Evolutionary conservation across 2,329 filamentous ascomycete genomes (phyloP).

Genomic region (Monascus ruber): DNA sequence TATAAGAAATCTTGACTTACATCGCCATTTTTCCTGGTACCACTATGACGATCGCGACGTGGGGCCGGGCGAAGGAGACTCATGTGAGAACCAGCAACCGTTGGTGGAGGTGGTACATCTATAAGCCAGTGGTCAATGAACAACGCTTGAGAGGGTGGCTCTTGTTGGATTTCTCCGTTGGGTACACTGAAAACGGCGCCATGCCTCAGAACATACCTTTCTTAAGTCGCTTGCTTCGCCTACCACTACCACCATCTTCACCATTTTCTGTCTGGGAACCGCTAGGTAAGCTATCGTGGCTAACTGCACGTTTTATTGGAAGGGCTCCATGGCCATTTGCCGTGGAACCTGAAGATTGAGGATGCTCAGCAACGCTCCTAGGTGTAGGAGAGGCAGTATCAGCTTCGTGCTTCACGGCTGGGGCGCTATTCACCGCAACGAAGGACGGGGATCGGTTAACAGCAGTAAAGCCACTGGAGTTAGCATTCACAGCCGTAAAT

Average conservation of each 20-base stretch:
- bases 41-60: constrained; percentile 43
- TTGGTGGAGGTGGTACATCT: constrained; percentile 50
- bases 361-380: constrained; percentile 52
- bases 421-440: constrained; percentile 28
- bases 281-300: constrained; percentile 39
- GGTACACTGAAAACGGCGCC: too few relatives aligned
- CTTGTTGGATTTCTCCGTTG: too few relatives aligned
- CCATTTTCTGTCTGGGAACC: constrained; percentile 31
- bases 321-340: constrained; percentile 43
- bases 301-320: constrained; percentile 66
- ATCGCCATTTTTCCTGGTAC: constrained; percentile 47
- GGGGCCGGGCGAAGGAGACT: constrained; percentile 77
- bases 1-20: constrained; percentile 23
- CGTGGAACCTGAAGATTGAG: constrained; percentile 46
- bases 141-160: neutral
- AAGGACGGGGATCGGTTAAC: constrained; percentile 43
- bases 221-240: constrained; percentile 85
- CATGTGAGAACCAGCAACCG: constrained; percentile 94
- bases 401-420: constrained; percentile 39
- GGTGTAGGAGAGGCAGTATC: constrained; percentile 49
- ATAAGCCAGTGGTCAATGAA: constrained; percentile 1
- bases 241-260: constrained; percentile 56
- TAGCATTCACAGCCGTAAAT: constrained; percentile 62
- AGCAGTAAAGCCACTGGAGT: constrained; percentile 45
- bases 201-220: constrained; percentile 51